A percentile compares a stretch with the other conserved stretches of the same genome.
Conservation (phyloP, 2,329 filamentous ascomycete species). For the Alternaria atra region DNA sequence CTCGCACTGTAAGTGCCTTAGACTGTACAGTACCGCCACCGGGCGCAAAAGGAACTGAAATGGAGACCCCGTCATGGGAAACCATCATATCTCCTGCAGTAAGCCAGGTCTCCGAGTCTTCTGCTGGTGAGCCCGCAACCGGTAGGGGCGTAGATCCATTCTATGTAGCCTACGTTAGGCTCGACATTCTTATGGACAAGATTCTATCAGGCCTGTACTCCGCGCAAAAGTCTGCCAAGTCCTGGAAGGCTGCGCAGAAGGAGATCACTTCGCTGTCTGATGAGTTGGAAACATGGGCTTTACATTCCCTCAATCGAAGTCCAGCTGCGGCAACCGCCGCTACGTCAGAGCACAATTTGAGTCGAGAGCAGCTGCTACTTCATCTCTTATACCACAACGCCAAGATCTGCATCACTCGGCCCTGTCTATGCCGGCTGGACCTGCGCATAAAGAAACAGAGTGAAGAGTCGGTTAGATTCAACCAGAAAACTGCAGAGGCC, state of each 20-base stretch:
- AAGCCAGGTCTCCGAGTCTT: neutral
- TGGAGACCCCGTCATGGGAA: conserved; percentile 9
- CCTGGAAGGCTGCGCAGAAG: conserved; percentile 42
- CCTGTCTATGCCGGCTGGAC: conserved; percentile 51
- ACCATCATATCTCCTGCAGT: neutral
- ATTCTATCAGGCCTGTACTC: conserved; percentile 42
- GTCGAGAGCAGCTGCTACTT: conserved; percentile 29
- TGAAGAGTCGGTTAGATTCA: conserved; percentile 38
- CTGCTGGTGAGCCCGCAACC: neutral
- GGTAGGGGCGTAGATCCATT: neutral
- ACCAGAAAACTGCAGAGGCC: conserved; percentile 38
- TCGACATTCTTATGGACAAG: conserved; percentile 28
- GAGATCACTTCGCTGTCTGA: conserved; percentile 36
- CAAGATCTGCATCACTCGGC: conserved; percentile 49
- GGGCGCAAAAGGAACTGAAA: conserved; percentile 8
- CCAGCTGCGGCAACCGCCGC: neutral
- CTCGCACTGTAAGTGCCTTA: conserved; percentile 40
- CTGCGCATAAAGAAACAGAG: conserved; percentile 44
- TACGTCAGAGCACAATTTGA: neutral
- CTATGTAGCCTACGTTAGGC: conserved; percentile 14
- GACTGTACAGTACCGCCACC: conserved; percentile 39
- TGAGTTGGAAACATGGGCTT: conserved; percentile 42
- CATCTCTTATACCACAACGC: conserved; percentile 45
- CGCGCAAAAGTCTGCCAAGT: conserved; percentile 36
- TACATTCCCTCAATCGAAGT: conserved; percentile 31